Conservation (phyloP, 2,329 filamentous ascomycete genomes). For the Talaromyces sp. region DNA sequence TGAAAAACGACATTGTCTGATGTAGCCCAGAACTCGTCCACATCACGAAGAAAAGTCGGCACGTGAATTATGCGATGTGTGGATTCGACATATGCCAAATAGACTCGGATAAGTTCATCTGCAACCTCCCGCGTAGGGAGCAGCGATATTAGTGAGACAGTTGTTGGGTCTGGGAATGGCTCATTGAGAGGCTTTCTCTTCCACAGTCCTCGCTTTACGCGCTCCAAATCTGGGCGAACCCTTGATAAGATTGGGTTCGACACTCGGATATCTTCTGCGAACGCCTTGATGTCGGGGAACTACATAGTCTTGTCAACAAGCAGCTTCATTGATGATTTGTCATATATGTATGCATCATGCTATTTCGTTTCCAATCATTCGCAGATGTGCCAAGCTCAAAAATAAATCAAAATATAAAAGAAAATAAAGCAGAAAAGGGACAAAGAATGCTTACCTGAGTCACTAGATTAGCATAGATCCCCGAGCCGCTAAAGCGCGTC, state of each 20-base stretch:
- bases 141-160: constrained; percentile 32
- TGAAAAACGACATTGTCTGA: constrained; percentile 28
- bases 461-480: constrained; percentile 43
- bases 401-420: neutral
- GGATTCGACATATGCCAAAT: constrained; percentile 44
- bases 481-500: constrained; percentile 46
- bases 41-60: constrained; percentile 43
- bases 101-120: constrained; percentile 42
- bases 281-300: constrained; percentile 43
- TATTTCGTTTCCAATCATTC: too few species aligned
- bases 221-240: constrained; percentile 37
- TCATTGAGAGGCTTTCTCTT: constrained; percentile 33
- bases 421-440: neutral
- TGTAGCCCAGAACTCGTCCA: constrained; percentile 40
- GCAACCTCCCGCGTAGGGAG: constrained; percentile 39
- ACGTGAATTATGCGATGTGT: constrained; percentile 45
- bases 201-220: constrained; percentile 35
- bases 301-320: constrained; percentile 22
- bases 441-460: constrained; percentile 35
- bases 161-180: constrained; percentile 34
- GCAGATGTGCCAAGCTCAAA: too few species aligned
- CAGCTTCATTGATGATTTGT: neutral
- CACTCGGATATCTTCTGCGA: constrained; percentile 41
- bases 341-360: neutral
- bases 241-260: constrained; percentile 39